A percentile compares a stretch with the other conserved stretches of the same genome.
phyloP scores from a whole-genome alignment of 768 basidiomycete species.

The Psilocybe subaeruginosa region DNA sequence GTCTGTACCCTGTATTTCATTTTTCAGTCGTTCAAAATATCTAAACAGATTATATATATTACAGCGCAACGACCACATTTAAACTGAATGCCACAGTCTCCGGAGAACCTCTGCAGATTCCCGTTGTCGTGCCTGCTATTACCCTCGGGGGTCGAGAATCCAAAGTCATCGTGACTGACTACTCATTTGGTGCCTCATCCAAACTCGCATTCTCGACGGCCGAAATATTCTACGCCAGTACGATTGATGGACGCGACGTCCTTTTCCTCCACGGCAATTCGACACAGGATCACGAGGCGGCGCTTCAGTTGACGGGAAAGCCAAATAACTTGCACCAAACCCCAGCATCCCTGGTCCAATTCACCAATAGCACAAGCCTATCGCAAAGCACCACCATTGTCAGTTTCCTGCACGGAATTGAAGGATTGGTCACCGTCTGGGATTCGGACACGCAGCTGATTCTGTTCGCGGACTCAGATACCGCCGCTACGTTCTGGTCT shows the following conservation, averaged over 20 bases:
- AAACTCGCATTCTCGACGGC: constrained; percentile 73
- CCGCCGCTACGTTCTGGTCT: constrained; percentile 76
- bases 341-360: constrained; percentile 28
- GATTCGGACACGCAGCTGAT: constrained; percentile 71
- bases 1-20: constrained; percentile 39
- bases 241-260: constrained; percentile 62
- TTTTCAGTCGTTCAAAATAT: not conserved
- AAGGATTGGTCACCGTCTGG: constrained; percentile 63
- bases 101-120: constrained; percentile 55
- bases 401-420: constrained; percentile 56
- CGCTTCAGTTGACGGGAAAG: constrained; percentile 50
- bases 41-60: not conserved
- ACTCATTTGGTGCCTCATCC: constrained; percentile 64
- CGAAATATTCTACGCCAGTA: constrained; percentile 67
- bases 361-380: constrained; percentile 23
- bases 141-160: constrained; percentile 72
- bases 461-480: constrained; percentile 65
- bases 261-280: constrained; percentile 65
- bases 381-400: constrained; percentile 43
- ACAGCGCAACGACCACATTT: constrained; percentile 54
- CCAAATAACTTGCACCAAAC: constrained; percentile 36
- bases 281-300: constrained; percentile 56
- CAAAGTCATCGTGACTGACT: constrained; percentile 74
- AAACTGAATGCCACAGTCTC: constrained; percentile 61
- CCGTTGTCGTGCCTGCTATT: constrained; percentile 53